Evolutionary conservation across 306 rosid genomes (phyloP).

Genomic region (Spatholobus suberectus): DNA sequence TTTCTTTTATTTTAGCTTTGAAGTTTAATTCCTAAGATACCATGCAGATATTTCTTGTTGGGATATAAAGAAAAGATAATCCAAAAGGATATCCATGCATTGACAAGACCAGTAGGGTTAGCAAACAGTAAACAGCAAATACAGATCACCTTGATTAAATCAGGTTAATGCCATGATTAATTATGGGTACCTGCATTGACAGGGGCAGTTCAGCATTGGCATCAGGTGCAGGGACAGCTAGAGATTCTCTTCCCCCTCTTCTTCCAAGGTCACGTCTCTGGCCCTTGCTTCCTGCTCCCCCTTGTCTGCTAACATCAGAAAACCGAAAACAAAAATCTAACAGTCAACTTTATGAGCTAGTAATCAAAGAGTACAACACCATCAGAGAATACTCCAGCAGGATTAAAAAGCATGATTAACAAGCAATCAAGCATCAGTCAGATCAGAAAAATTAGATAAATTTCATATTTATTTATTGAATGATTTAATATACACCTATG

Average conservation of each 20-base stretch:
- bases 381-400: neutral
- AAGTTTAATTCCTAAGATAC: neutral
- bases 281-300: conserved; percentile 79
- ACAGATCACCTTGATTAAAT: too few relatives aligned
- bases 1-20: neutral
- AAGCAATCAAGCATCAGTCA: conserved; percentile 4
- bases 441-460: neutral
- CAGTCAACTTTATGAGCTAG: conserved; percentile 18
- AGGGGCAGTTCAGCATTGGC: conserved; percentile 93
- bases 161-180: too few relatives aligned
- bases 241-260: conserved; percentile 81
- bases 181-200: conserved; percentile 96
- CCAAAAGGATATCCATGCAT: neutral
- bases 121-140: neutral
- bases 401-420: neutral
- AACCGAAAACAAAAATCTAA: conserved; percentile 19
- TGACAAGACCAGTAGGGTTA: neutral
- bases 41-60: neutral
- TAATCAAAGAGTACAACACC: neutral
- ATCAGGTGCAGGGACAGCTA: conserved; percentile 96
- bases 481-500: neutral
- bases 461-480: neutral
- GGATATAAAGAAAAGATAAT: neutral
- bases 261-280: conserved; percentile 78
- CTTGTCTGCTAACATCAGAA: conserved; percentile 66